A percentile compares a stretch with the other conserved stretches of the same genome.
These are phyloP conservation scores for Discostella pseudostelligera DNA, from an alignment of 108 stramenopile species.

Conservation along the genomic window DNA sequence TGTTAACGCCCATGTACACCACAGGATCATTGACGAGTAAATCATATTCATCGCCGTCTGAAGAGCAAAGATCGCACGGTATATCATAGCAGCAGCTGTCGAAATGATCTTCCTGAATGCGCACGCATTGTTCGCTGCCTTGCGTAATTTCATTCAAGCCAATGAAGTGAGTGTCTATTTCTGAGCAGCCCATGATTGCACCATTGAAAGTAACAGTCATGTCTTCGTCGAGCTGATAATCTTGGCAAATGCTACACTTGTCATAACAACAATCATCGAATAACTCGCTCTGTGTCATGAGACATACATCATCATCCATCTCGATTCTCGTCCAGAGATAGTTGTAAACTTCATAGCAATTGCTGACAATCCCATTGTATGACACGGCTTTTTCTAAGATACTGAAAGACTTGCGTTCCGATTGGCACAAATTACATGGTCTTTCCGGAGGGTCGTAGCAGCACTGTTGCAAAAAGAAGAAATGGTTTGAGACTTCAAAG, in stretches of 20 bases:
- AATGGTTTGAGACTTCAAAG: neutral
- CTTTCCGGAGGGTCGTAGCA: conserved; percentile 41
- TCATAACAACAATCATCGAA: conserved; percentile 43
- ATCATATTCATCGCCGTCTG: conserved; percentile 24
- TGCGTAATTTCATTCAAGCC: conserved; percentile 36
- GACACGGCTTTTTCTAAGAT: conserved; percentile 26
- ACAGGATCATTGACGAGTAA: conserved; percentile 25
- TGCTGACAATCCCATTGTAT: conserved; percentile 37
- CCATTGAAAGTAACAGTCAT: conserved; percentile 33
- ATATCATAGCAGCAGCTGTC: conserved; percentile 44
- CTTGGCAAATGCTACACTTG: conserved; percentile 39
- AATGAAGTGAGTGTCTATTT: conserved; percentile 37
- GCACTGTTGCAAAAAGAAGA: conserved; percentile 14
- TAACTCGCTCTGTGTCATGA: conserved; percentile 31
- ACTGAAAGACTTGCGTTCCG: conserved; percentile 31
- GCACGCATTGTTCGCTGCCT: conserved; percentile 34
- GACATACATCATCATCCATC: conserved; percentile 24
- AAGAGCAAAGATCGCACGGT: conserved; percentile 32
- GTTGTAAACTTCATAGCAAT: conserved; percentile 43
- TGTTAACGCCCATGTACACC: conserved; percentile 20
- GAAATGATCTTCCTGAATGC: conserved; percentile 39
- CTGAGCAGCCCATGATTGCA: conserved; percentile 31
- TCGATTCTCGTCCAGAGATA: conserved; percentile 37
- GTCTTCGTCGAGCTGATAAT: conserved; percentile 38
- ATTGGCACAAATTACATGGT: conserved; percentile 39